Base-by-base conservation (phyloP, 768 basidiomycete genomes). In the Mycena floridula region DNA sequence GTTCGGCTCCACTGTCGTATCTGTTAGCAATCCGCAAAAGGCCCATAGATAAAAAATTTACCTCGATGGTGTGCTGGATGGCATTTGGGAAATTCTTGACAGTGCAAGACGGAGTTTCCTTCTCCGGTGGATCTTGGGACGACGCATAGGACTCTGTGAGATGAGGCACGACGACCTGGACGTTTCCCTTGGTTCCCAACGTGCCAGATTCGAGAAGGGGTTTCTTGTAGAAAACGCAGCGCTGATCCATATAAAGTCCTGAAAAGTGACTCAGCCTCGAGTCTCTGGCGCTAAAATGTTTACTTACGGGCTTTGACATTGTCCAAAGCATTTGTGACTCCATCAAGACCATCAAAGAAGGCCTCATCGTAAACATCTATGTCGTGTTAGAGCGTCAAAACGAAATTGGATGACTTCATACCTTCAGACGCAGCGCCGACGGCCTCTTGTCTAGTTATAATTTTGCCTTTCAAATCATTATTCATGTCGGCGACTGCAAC, bases 41-140 rank as follows among this genome's bases (percentile, higher is more conserved):
- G 20, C 1, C 32, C 11, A 37, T 25, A 21, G n/a, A 42, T 7
- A 30, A 16, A 25, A 7, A 2, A 59, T 75, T 24, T 44, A 89
- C 90, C 74, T 97, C 92, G 48, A 99, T 99, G 6, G 93, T 96
- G 66, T 99, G 96, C 53, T 90, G 85, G 55, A 98, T 98, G 21
- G 87, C 86, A 61, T 99, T 94, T 8, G 96, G 96, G 78, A 98
- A 99, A 66, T 90, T 97, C 72, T 97, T 98, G 62, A 98, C 86
- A 1, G 96, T 99, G 64, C 96, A 99, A 21, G 89, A 89, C 20
- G 96, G 89, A 2, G 93, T 84, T 59, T 94, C 87, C 66, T 96
- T 98, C 69, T 99, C 96, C 7, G 96, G 96, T 37, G 96, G 96
- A 61, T 99, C 96, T 65, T 98, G 96, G 12, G 94, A 97, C 7